Percentiles rank a stretch among this genome's conserved stretches.
These are phyloP conservation scores for Neolentinus lepideus DNA, from an alignment of 1,284 basidiomycete species.

Conservation along the genomic window DNA sequence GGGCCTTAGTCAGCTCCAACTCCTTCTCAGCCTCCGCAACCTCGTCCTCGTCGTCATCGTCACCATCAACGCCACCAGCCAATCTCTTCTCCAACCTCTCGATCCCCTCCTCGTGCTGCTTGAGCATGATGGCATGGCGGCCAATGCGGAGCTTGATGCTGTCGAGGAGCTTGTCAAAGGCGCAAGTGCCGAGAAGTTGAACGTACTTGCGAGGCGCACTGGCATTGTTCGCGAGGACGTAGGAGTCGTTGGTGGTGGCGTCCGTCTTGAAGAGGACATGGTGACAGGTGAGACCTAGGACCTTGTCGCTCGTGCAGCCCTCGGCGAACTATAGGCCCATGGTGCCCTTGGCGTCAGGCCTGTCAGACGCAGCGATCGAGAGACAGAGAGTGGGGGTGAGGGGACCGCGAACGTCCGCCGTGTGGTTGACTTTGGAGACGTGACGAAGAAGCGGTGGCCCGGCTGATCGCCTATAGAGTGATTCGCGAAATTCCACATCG, in stretches of 20 bases:
- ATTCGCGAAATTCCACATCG: conserved; percentile 26
- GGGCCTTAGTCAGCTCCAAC: conserved; percentile 3
- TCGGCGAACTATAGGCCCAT: conserved; percentile 15
- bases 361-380: conserved; percentile 18
- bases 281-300: conserved; percentile 16
- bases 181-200: conserved; percentile 9
- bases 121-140: conserved; percentile 5
- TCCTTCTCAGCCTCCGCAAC: conserved; percentile 13
- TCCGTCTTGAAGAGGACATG: conserved; percentile 17
- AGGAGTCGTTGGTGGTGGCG: conserved; percentile 5
- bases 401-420: conserved; percentile 19
- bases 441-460: conserved; percentile 19
- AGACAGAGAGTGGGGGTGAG: conserved; percentile 27
- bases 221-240: conserved; percentile 4
- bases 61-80: background rate
- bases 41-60: conserved; percentile 7
- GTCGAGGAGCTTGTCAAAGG: conserved; percentile 13
- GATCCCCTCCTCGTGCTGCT: background rate
- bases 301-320: conserved; percentile 12
- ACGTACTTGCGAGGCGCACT: conserved; percentile 9
- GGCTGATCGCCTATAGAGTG: conserved; percentile 15
- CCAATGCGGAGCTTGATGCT: conserved; percentile 17
- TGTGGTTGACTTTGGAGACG: conserved; percentile 14
- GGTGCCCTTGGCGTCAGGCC: conserved; percentile 11
- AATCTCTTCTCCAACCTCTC: conserved; percentile 6